Conservation (phyloP, 352 stramenopile species). For the Phytophthora nicotianae region DNA sequence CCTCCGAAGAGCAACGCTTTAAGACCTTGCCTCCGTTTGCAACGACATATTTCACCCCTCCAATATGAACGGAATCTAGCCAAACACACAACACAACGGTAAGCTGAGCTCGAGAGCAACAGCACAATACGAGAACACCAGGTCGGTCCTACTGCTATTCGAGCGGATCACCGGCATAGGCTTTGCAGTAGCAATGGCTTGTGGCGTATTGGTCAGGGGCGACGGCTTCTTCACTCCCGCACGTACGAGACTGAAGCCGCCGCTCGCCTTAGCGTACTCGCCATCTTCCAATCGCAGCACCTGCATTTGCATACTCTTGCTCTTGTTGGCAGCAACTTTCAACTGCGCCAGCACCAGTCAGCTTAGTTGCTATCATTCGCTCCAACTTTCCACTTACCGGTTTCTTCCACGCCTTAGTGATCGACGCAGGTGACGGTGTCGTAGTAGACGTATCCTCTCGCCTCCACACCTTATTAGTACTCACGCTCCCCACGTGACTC, state of each 20-base stretch:
- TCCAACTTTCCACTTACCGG: constrained; percentile 22
- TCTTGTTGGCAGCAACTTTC: constrained; percentile 35
- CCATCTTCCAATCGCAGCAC: constrained; percentile 67
- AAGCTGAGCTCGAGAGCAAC: constrained; percentile 1
- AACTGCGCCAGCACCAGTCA: constrained; percentile 23
- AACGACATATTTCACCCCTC: constrained; percentile 51
- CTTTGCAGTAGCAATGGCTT: constrained; percentile 6
- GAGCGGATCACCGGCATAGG: constrained; percentile 15
- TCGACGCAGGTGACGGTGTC: not conserved
- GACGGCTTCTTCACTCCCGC: constrained; percentile 50
- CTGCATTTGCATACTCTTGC: constrained; percentile 57
- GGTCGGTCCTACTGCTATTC: constrained; percentile 21
- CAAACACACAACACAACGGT: constrained; percentile 5
- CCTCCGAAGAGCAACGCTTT: constrained; percentile 40
- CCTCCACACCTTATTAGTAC: constrained; percentile 67
- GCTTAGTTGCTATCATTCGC: constrained; percentile 7
- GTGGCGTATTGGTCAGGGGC: not conserved
- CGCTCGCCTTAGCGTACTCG: constrained; percentile 75
- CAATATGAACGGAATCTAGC: constrained; percentile 52
- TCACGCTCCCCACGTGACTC: constrained; percentile 16
- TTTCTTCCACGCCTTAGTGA: constrained; percentile 43
- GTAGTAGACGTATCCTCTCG: constrained; percentile 25
- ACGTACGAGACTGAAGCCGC: constrained; percentile 74
- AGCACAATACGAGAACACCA: not conserved
- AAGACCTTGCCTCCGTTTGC: constrained; percentile 48